A percentile compares a stretch with the other conserved stretches of the same genome.
phyloP scores from a whole-genome alignment of 257 asterid species.

The Lycium ferocissimum region DNA sequence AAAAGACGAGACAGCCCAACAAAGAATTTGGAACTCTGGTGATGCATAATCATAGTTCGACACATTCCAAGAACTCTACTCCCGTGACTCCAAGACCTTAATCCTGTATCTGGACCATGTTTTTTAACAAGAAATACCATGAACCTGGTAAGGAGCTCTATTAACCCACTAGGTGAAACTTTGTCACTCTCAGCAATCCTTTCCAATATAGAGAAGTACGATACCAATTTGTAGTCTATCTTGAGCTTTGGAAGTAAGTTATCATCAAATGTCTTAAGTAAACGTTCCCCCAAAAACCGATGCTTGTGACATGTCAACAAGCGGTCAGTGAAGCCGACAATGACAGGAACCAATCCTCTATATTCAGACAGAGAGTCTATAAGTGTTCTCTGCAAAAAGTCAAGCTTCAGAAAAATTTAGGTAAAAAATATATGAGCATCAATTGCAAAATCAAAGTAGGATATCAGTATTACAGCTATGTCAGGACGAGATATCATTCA shows the following conservation, averaged over 20 bases:
- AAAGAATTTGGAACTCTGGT: constrained; percentile 78
- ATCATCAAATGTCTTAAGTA: constrained; percentile 72
- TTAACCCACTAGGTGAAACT: constrained; percentile 76
- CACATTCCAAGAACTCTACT: constrained; percentile 87
- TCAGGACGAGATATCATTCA: constrained; percentile 22
- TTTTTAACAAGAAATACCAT: constrained; percentile 69
- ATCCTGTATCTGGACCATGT: constrained; percentile 85
- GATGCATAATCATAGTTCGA: constrained; percentile 84
- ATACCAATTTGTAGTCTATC: constrained; percentile 73
- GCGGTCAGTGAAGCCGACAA: constrained; percentile 70
- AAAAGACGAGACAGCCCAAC: constrained; percentile 74
- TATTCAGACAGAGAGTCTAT: constrained; percentile 65
- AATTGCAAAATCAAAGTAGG: constrained; percentile 37
- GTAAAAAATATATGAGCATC: neutral
- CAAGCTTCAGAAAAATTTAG: constrained; percentile 22
- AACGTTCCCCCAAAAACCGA: constrained; percentile 77
- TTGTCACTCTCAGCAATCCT: constrained; percentile 73
- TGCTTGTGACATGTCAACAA: constrained; percentile 77
- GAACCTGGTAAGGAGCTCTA: constrained; percentile 75
- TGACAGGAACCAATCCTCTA: constrained; percentile 80
- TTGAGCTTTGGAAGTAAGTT: constrained; percentile 78
- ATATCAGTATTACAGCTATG: constrained; percentile 30
- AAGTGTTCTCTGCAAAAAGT: constrained; percentile 63
- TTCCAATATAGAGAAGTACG: constrained; percentile 80
- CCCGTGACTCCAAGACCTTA: constrained; percentile 87